Evolutionary conservation across 139 green algal species (phyloP), one percentile per base, ranked within the genome.

Genomic region (Picochlorum sp.): DNA sequence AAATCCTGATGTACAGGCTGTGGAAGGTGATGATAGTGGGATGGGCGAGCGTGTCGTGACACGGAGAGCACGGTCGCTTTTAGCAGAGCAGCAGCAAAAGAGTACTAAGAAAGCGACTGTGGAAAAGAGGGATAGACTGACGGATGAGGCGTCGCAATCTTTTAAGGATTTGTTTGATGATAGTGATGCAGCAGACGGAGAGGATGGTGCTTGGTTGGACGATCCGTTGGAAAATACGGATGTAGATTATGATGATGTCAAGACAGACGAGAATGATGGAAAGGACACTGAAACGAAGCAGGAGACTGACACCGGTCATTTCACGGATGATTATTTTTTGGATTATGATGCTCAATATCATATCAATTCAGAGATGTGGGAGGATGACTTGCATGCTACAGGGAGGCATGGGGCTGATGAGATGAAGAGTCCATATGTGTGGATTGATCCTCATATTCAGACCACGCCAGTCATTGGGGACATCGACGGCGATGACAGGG

Each of bases 381-480:
- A 77, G 54, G 60, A 64, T 28, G 31, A 41, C 20, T n/a, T 64
- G 63, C 67, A 74, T 63, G 24, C 47, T 30, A 28, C 47, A 2
- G 56, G 28, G 26, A 18, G 55, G 45, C 62, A 67, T 49, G 21
- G n/a, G 4, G 24, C 20, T 47, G 18, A 64, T 24, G 63, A 60
- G 54, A 9, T 30, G 18, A 9, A 61, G 37, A 56, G 15, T 20
- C 63, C 49, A 44, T 69, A 73, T 23, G 77, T 96, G 14, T 87
- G 63, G 24, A 45, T 98, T 15, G 92, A 98, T 70, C 59, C 91
- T 0, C 92, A 98, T 80, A 68, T 98, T 11, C 68, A 97, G 64
- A 81, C 74, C 74, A 95, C 85, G 3, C 90, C 91, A 26, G 81
- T 79, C 61, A 83, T 97, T 34, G 92, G 71, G 4, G 93, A 99